Percentiles rank a stretch among this genome's conserved stretches.
Conservation (phyloP, 2,329 filamentous ascomycete species). For the Metarhizium anisopliae region DNA sequence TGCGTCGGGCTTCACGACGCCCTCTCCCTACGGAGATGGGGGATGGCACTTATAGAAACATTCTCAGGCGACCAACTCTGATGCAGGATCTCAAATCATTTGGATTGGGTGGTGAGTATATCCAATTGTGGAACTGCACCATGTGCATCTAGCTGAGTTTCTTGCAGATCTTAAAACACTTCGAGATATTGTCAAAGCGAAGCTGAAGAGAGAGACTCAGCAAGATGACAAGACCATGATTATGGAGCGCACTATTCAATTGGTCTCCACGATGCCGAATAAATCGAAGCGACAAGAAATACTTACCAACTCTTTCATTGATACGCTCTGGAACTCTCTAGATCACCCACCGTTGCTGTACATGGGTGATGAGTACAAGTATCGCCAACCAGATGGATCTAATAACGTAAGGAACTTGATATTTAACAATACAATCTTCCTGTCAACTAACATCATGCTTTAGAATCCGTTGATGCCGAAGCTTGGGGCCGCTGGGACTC, state of each 20-base stretch:
- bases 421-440: neutral
- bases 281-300: constrained; percentile 52
- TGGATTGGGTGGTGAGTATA: constrained; percentile 31
- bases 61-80: constrained; percentile 40
- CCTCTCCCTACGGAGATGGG: constrained; percentile 55
- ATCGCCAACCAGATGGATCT: constrained; percentile 61
- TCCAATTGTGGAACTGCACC: neutral
- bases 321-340: constrained; percentile 60
- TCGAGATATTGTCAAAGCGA: constrained; percentile 48
- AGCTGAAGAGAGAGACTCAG: constrained; percentile 53
- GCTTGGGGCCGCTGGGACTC: constrained; percentile 57
- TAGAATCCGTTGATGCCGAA: constrained; percentile 56
- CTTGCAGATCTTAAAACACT: constrained; percentile 53
- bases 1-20: constrained; percentile 41
- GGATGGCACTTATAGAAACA: constrained; percentile 47
- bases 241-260: constrained; percentile 64
- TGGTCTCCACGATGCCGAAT: constrained; percentile 56
- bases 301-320: constrained; percentile 59
- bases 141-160: constrained; percentile 5
- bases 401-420: constrained; percentile 41
- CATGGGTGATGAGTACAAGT: constrained; percentile 52
- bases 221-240: constrained; percentile 70
- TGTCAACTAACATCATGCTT: neutral
- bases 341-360: constrained; percentile 65
- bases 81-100: constrained; percentile 50